Conservation (phyloP, 2,329 filamentous ascomycete species). For the Pestalotiopsis fici region DNA sequence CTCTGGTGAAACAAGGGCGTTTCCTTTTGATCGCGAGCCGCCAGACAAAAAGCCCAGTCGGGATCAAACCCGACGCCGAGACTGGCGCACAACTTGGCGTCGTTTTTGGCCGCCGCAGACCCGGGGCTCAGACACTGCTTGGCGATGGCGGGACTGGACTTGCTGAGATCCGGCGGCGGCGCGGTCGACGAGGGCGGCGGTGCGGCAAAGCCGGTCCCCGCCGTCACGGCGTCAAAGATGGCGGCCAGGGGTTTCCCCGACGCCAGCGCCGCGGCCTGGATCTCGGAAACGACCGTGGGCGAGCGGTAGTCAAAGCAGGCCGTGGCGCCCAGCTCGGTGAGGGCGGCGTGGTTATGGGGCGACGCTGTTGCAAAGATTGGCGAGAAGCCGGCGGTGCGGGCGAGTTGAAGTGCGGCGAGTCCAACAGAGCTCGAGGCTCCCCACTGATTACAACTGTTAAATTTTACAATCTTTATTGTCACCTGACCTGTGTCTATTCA, state of each 20-base stretch:
- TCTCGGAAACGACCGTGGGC: slow-evolving; percentile 20
- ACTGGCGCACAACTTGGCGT: slow-evolving; percentile 1
- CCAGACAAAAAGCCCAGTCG: slow-evolving; percentile 12
- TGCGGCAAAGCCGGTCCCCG: slow-evolving; percentile 10
- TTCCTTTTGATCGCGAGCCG: not conserved
- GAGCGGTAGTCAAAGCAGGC: slow-evolving; percentile 33
- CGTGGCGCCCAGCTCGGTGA: slow-evolving; percentile 27
- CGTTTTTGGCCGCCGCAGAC: not conserved
- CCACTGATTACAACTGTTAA: slow-evolving; percentile 24
- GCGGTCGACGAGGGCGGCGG: not conserved
- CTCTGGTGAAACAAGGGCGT: not conserved
- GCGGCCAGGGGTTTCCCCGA: slow-evolving; percentile 6
- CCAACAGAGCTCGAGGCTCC: slow-evolving; percentile 31
- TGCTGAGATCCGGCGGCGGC: slow-evolving; percentile 5
- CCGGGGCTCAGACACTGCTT: slow-evolving; percentile 12
- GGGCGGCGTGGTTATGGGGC: slow-evolving; percentile 26
- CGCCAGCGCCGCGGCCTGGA: slow-evolving; percentile 9
- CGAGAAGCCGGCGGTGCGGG: slow-evolving; percentile 24
- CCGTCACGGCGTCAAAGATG: slow-evolving; percentile 16
- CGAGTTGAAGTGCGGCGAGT: slow-evolving; percentile 29
- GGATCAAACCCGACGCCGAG: slow-evolving; percentile 11
- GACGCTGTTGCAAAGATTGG: slow-evolving; percentile 29
- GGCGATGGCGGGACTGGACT: slow-evolving; percentile 13
- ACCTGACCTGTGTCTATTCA: too few relatives aligned
- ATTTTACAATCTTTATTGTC: too few relatives aligned